phyloP scores from a whole-genome alignment of 2,329 filamentous ascomycete genomes.

The Sclerotinia nivalis region DNA sequence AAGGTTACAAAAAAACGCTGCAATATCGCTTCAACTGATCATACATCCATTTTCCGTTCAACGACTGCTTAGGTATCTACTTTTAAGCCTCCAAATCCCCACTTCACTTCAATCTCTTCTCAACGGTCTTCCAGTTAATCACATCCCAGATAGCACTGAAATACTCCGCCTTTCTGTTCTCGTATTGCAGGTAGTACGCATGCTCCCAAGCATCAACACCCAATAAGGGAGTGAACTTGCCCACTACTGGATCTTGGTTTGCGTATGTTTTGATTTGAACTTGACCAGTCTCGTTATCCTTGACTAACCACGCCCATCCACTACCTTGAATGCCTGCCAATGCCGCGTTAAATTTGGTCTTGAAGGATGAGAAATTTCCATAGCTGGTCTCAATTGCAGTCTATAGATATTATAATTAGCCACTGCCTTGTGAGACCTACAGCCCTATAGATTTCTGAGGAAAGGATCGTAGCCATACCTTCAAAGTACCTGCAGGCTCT shows the following conservation, averaged over 20 bases:
- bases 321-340: slow-evolving; percentile 61
- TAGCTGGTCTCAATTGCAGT: slow-evolving; percentile 46
- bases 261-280: slow-evolving; percentile 69
- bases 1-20: not conserved
- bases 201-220: slow-evolving; percentile 97
- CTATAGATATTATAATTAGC: slow-evolving; percentile 27
- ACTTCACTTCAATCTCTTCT: slow-evolving; percentile 63
- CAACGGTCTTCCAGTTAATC: slow-evolving; percentile 90
- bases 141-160: slow-evolving; percentile 93
- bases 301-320: slow-evolving; percentile 60
- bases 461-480: slow-evolving; percentile 32
- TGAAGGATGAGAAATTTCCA: slow-evolving; percentile 54
- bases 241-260: slow-evolving; percentile 88
- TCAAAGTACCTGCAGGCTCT: slow-evolving; percentile 54
- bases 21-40: not conserved
- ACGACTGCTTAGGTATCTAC: slow-evolving; percentile 9
- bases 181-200: slow-evolving; percentile 92
- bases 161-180: slow-evolving; percentile 97
- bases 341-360: slow-evolving; percentile 59
- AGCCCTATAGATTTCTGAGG: not conserved
- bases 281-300: slow-evolving; percentile 54
- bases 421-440: not conserved
- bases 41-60: slow-evolving; percentile 2
- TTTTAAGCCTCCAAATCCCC: not conserved
- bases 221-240: slow-evolving; percentile 77